These are phyloP conservation scores for Flaveria ramosissima DNA, from an alignment of 129 eudicot species.

Conservation along the genomic window DNA sequence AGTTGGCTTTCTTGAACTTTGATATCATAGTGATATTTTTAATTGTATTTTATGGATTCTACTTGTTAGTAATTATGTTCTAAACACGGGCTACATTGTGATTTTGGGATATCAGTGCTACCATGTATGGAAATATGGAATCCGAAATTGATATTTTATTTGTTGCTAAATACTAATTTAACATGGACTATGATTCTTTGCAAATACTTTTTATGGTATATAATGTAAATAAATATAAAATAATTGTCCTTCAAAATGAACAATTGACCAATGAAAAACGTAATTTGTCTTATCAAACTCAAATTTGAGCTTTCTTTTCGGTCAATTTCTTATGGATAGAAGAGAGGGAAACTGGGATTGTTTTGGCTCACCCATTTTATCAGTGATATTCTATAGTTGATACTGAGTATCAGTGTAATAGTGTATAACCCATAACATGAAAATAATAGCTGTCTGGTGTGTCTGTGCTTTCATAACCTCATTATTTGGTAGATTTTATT, in stretches of 20 bases:
- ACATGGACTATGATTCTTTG: background rate
- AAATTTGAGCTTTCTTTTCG: too few relatives aligned
- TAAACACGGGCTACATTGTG: slow-evolving; percentile 4
- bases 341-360: background rate
- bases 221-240: slow-evolving; percentile 1
- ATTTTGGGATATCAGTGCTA: slow-evolving; percentile 8
- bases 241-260: background rate
- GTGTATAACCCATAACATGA: background rate
- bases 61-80: background rate
- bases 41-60: background rate
- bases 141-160: background rate
- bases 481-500: background rate
- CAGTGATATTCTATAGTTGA: background rate
- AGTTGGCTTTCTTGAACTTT: slow-evolving; percentile 1
- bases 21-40: background rate
- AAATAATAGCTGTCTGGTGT: slow-evolving; percentile 8
- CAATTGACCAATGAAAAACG: background rate
- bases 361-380: background rate
- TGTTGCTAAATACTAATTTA: background rate
- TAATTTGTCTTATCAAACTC: background rate
- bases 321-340: background rate
- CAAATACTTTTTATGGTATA: background rate
- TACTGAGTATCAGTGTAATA: background rate
- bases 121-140: background rate
- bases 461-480: slow-evolving; percentile 9